These are phyloP conservation scores for Suillus plorans DNA, from an alignment of 768 basidiomycete genomes.

Conservation along the genomic window DNA sequence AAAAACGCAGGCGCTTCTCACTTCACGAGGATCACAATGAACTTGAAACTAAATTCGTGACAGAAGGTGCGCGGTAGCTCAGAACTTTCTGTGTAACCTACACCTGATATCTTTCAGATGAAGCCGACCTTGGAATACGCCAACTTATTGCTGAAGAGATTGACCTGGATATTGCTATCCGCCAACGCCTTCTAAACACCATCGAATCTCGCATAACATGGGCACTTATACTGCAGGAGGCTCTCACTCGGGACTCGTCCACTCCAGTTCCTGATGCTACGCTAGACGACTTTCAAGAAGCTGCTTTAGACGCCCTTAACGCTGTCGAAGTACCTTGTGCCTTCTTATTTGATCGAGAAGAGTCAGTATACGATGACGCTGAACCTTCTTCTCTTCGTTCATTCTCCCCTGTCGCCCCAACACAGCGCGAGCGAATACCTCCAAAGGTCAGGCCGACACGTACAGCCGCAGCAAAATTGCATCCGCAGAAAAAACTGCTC, in stretches of 20 bases:
- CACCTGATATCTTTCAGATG: slow-evolving; percentile 3
- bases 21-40: slow-evolving; percentile 13
- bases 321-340: slow-evolving; percentile 39
- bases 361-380: slow-evolving; percentile 4
- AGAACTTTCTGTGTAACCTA: background rate
- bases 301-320: slow-evolving; percentile 43
- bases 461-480: slow-evolving; percentile 22
- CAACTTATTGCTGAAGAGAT: slow-evolving; percentile 37
- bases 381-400: slow-evolving; percentile 23
- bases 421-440: slow-evolving; percentile 16
- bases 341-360: slow-evolving; percentile 36
- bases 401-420: slow-evolving; percentile 17
- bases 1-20: slow-evolving; percentile 13
- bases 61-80: slow-evolving; percentile 18
- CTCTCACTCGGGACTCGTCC: slow-evolving; percentile 24
- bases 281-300: slow-evolving; percentile 35
- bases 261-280: slow-evolving; percentile 13
- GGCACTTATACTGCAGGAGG: slow-evolving; percentile 41
- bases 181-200: slow-evolving; percentile 40
- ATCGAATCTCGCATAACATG: slow-evolving; percentile 46
- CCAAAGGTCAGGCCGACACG: slow-evolving; percentile 28
- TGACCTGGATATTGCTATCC: slow-evolving; percentile 42
- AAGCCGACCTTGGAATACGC: slow-evolving; percentile 18
- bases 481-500: slow-evolving; percentile 36
- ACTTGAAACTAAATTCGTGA: slow-evolving; percentile 9